Conservation (phyloP, 1,284 basidiomycete genomes). For the Wolfiporia cocos region DNA sequence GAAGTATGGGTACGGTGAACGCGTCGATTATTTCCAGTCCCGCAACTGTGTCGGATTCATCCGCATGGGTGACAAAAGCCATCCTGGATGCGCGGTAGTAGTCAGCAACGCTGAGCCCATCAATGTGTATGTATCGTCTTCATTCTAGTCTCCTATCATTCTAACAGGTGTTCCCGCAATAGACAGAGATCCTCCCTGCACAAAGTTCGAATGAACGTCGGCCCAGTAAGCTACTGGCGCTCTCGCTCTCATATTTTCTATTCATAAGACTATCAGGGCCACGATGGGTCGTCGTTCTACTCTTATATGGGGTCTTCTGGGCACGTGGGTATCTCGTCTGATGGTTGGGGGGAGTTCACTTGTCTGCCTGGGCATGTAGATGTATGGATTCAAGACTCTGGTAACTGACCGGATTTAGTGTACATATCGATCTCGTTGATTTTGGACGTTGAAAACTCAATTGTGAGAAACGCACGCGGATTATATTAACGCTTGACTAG, state of each 20-base stretch:
- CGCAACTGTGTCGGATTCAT: conserved; percentile 71
- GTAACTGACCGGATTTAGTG: too few species aligned
- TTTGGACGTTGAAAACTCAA: too few species aligned
- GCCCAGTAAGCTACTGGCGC: conserved; percentile 34
- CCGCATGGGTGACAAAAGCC: conserved; percentile 45
- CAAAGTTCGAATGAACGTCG: conserved; percentile 58
- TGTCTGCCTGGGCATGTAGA: conserved; percentile 46
- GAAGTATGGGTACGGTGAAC: conserved; percentile 57
- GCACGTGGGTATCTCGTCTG: conserved; percentile 34
- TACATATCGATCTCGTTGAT: too few species aligned
- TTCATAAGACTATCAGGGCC: too few species aligned
- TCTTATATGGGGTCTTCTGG: conserved; percentile 41
- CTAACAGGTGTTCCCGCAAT: conserved; percentile 9
- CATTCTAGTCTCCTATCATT: not conserved
- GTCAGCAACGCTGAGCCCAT: conserved; percentile 48
- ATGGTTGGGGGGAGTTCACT: conserved; percentile 57
- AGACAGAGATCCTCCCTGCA: too few species aligned
- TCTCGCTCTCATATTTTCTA: not conserved
- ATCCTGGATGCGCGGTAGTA: conserved; percentile 55
- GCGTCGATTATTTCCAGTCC: conserved; percentile 50
- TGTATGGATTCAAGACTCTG: conserved; percentile 54
- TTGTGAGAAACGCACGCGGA: too few species aligned
- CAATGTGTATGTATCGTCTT: conserved; percentile 24
- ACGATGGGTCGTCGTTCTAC: conserved; percentile 35
- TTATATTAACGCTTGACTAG: too few species aligned